A percentile compares a stretch with the other conserved stretches of the same genome.
Evolutionary conservation across 139 green algal species (phyloP).

Genomic region (Picochlorum sp.): DNA sequence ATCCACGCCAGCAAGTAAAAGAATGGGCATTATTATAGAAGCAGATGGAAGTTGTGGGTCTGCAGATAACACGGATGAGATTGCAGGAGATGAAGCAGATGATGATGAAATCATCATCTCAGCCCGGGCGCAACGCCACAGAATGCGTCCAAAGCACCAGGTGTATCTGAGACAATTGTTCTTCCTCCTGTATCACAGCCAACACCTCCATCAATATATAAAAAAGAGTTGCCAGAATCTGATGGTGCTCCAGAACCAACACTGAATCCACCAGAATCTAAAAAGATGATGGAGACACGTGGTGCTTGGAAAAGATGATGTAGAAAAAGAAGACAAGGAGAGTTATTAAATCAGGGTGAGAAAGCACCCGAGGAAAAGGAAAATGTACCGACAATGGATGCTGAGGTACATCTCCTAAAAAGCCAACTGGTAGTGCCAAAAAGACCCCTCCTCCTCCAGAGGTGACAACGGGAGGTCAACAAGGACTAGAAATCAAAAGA

Average conservation of each 20-base stretch:
- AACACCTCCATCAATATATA: too few species aligned
- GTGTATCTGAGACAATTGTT: background rate
- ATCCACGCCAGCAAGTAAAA: background rate
- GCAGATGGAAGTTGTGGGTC: conserved; percentile 1
- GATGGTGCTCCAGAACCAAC: too few species aligned
- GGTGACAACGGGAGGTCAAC: background rate
- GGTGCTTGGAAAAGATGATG: background rate
- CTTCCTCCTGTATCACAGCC: background rate
- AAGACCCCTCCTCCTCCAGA: too few species aligned
- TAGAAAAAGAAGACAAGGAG: background rate
- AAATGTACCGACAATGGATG: background rate
- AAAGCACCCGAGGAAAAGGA: background rate
- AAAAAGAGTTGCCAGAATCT: too few species aligned
- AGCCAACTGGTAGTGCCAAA: too few species aligned
- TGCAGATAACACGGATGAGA: background rate
- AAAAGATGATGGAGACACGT: conserved; percentile 3
- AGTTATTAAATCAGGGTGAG: background rate
- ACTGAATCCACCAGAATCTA: background rate
- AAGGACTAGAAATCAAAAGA: background rate
- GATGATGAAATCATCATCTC: conserved; percentile 5
- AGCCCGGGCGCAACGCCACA: background rate
- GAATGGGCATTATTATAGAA: background rate
- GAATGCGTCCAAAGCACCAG: background rate
- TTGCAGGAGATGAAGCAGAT: background rate
- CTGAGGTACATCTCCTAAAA: background rate